Conservation (phyloP, 805 yeast species). For the Teunomyces cretensis region DNA sequence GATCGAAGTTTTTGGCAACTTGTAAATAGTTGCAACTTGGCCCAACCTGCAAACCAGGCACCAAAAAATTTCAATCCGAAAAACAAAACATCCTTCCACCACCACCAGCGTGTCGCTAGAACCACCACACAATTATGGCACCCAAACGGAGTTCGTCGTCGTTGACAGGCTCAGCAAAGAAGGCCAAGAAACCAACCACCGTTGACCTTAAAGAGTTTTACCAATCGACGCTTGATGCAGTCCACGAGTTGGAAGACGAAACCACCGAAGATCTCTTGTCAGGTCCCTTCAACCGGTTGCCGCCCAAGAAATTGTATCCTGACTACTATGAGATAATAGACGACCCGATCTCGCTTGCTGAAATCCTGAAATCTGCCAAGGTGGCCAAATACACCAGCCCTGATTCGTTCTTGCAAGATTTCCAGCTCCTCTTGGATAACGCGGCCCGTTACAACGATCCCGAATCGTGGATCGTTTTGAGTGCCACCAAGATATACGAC, state of each 20-base stretch:
- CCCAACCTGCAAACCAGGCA: background rate
- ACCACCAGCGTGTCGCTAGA: no score
- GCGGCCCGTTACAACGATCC: slow-evolving; percentile 43
- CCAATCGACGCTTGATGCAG: slow-evolving; percentile 28
- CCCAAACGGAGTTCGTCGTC: background rate
- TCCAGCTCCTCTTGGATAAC: slow-evolving; percentile 35
- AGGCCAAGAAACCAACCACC: slow-evolving; percentile 5
- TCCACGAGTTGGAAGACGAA: slow-evolving; percentile 33
- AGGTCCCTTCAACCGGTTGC: slow-evolving; percentile 32
- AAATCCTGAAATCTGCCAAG: slow-evolving; percentile 34
- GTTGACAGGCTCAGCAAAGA: slow-evolving; percentile 2
- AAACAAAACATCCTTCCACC: background rate
- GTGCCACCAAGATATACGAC: slow-evolving; percentile 56
- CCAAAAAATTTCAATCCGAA: background rate
- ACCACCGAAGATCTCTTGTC: slow-evolving; percentile 21
- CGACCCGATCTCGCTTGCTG: slow-evolving; percentile 34
- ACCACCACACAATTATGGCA: background rate
- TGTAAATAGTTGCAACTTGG: background rate
- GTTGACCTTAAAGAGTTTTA: slow-evolving; percentile 30
- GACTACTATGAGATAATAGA: slow-evolving; percentile 38
- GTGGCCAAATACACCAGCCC: slow-evolving; percentile 46
- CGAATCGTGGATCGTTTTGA: slow-evolving; percentile 58
- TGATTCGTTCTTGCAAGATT: slow-evolving; percentile 36
- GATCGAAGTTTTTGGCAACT: background rate
- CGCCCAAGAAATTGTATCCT: slow-evolving; percentile 38